Evolutionary conservation across 2,329 filamentous ascomycete species (phyloP), one percentile per base, ranked within the genome.

Genomic region (Gaeumannomyces tritici): DNA sequence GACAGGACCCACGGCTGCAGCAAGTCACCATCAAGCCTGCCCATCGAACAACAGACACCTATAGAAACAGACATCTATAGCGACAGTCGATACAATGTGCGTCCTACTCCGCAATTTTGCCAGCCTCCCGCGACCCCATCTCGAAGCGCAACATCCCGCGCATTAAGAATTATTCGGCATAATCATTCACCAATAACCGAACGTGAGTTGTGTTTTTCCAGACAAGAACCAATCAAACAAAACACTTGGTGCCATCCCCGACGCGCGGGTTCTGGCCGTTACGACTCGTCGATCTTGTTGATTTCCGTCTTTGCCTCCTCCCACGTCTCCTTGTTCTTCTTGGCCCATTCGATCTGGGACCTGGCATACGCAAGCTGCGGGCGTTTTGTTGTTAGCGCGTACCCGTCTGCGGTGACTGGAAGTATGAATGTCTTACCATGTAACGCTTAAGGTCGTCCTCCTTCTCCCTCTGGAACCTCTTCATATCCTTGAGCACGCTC

Each of bases 281-380:
- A 85, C 59, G 75, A 79, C 70, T 85, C 82, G 64, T 90, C 88
- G 74, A 97, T 96, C 81, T 96, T 96, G 66, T 89, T 85, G 64
- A 96, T 90, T 73, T 97, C 93, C 4, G 85, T 85, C 69, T 88
- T 89, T 1, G 93, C 93, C 72, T 96, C 93, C 70, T 93, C 90
- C 93, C 93, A 97, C 8, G 91, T 91, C 69, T 93, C 91, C 72
- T 93, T 86, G 74, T 89, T 93, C 74, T 93, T 93, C 75, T 88
- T 90, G 4, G 93, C 93, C 93, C 93, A 97, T 73, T 96, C 91
- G 64, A 97, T 87, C 72, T 97, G 93, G 73, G 89, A 93, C 74
- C 90, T 90, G 15, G 93, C 93, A 74, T 96, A 97, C 35, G 91
- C 90, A 70, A 96, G 85, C 93, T 96, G 69, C 31, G 57, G 21